A percentile compares a stretch with the other conserved stretches of the same genome.
Evolutionary conservation across 768 basidiomycete genomes (phyloP).

Genomic region (Tricholoma furcatifolium): DNA sequence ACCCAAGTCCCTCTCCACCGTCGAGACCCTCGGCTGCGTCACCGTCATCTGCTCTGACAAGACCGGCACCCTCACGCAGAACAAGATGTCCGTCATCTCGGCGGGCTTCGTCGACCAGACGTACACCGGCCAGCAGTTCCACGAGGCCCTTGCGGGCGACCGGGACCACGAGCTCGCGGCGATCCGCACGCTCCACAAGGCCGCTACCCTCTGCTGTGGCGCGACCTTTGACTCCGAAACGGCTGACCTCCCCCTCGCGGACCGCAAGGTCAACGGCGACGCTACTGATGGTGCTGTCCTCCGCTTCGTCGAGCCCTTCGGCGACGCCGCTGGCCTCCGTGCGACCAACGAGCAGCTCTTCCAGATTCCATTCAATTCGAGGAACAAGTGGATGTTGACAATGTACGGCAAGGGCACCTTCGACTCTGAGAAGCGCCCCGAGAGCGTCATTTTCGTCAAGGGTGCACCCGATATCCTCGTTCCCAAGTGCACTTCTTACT

Average conservation of each 20-base stretch:
- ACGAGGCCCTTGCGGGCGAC: conserved; percentile 4
- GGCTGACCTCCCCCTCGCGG: conserved; percentile 23
- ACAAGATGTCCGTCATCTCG: conserved; percentile 56
- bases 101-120: conserved; percentile 36
- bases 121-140: conserved; percentile 25
- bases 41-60: conserved; percentile 56
- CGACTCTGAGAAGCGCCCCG: conserved; percentile 6
- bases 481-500: conserved; percentile 30
- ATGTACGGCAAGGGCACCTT: conserved; percentile 23
- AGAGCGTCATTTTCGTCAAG: conserved; percentile 44
- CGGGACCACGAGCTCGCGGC: conserved; percentile 1
- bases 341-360: conserved; percentile 25
- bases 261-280: conserved; percentile 41
- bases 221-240: conserved; percentile 44
- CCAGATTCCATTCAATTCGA: conserved; percentile 46
- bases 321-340: conserved; percentile 20
- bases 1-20: conserved; percentile 54
- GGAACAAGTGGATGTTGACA: conserved; percentile 60
- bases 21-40: conserved; percentile 66
- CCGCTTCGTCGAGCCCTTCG: conserved; percentile 39
- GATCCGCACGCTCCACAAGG: conserved; percentile 27
- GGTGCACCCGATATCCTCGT: conserved; percentile 61
- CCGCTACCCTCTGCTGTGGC: conserved; percentile 55
- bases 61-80: conserved; percentile 61
- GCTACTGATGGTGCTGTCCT: conserved; percentile 55